Conservation (phyloP, 1,139 yeast genomes). For the Pichia sp. region DNA sequence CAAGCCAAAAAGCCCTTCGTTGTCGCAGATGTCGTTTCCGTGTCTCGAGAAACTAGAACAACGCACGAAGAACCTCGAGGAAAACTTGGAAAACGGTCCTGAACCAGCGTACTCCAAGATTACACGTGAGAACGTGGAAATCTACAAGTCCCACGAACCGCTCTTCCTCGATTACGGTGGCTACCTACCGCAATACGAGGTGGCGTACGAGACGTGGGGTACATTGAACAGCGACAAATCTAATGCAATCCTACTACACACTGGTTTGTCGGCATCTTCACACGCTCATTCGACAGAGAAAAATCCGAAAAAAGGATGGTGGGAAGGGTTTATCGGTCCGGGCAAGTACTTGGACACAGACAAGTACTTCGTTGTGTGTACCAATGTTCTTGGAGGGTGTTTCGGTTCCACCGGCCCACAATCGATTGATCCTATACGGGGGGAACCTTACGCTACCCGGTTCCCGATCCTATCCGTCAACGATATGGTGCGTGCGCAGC, state of each 20-base stretch:
- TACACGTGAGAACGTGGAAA: slow-evolving; percentile 58
- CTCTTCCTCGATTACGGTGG: slow-evolving; percentile 82
- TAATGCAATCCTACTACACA: slow-evolving; percentile 76
- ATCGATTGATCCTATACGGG: slow-evolving; percentile 68
- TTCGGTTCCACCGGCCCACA: slow-evolving; percentile 95
- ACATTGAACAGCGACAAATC: slow-evolving; percentile 53
- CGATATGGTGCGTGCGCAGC: slow-evolving; percentile 90
- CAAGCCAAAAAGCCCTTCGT: slow-evolving; percentile 37
- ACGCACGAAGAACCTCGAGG: slow-evolving; percentile 48
- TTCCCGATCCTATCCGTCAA: slow-evolving; percentile 83
- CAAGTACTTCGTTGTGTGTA: slow-evolving; percentile 77
- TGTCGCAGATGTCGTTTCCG: slow-evolving; percentile 71
- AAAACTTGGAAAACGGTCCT: slow-evolving; percentile 52
- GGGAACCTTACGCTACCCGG: slow-evolving; percentile 70
- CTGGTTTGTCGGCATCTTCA: slow-evolving; percentile 89
- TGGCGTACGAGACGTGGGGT: slow-evolving; percentile 96
- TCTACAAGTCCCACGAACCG: slow-evolving; percentile 53
- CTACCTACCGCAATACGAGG: slow-evolving; percentile 61
- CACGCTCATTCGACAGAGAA: slow-evolving; percentile 84
- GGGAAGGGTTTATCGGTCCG: slow-evolving; percentile 92
- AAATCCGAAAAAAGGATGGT: slow-evolving; percentile 83
- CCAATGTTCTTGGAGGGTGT: slow-evolving; percentile 91
- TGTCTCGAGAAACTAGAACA: slow-evolving; percentile 76
- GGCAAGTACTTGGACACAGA: slow-evolving; percentile 75
- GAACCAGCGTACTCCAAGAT: slow-evolving; percentile 80